Percentiles rank a stretch among this genome's conserved stretches.
Conservation (phyloP, 2,329 filamentous ascomycete genomes). For the Fusarium tuaranense region DNA sequence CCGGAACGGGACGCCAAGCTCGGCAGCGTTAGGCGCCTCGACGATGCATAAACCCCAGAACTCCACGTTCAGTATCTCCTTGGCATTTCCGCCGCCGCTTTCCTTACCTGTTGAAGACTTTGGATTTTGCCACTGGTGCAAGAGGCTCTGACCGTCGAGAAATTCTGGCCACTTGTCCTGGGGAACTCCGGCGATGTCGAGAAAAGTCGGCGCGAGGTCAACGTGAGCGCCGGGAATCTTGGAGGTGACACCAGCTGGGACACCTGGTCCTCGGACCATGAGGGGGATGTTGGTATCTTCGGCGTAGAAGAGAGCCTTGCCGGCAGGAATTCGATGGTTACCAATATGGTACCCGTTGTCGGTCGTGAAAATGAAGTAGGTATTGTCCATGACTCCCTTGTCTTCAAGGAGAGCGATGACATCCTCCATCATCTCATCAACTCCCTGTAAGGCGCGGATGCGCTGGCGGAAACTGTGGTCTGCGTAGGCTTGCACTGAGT, state of each 20-base stretch:
- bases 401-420: slow-evolving; percentile 49
- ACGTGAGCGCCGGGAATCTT: slow-evolving; percentile 62
- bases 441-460: slow-evolving; percentile 54
- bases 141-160: slow-evolving; percentile 41
- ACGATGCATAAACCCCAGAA: slow-evolving; percentile 57
- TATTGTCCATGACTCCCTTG: slow-evolving; percentile 50
- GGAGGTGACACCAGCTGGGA: slow-evolving; percentile 52
- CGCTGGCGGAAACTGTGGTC: slow-evolving; percentile 54
- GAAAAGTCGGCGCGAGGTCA: slow-evolving; percentile 67
- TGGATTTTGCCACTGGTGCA: slow-evolving; percentile 23
- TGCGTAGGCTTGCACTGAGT: slow-evolving; percentile 37
- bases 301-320: slow-evolving; percentile 63
- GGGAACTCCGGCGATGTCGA: slow-evolving; percentile 51
- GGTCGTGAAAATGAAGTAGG: slow-evolving; percentile 63
- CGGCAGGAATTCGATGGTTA: slow-evolving; percentile 62
- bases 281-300: slow-evolving; percentile 65
- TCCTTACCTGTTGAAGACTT: slow-evolving; percentile 28
- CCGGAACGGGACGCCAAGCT: slow-evolving; percentile 36
- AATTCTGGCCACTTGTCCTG: slow-evolving; percentile 37
- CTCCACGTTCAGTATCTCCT: slow-evolving; percentile 57
- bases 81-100: background rate
- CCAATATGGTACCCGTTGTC: slow-evolving; percentile 67
- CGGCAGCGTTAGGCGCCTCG: slow-evolving; percentile 14
- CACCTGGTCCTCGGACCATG: slow-evolving; percentile 61
- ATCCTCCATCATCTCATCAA: slow-evolving; percentile 57